A percentile compares a stretch with the other conserved stretches of the same genome.
Conservation (phyloP, 2,329 filamentous ascomycete species). For the Penicillium hordei region DNA sequence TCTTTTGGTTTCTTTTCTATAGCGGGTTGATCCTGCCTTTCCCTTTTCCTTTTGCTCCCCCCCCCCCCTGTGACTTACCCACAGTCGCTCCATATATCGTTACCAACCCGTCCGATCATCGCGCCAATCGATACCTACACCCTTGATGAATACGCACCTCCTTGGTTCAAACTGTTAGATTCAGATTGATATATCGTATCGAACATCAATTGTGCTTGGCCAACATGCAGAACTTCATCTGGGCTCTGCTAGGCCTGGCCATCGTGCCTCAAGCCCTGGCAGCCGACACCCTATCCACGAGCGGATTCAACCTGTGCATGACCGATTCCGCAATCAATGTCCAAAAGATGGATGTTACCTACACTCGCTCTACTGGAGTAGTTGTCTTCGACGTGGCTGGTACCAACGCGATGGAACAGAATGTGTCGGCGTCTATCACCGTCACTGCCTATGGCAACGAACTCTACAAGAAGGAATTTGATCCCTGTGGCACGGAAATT, state of each 20-base stretch:
- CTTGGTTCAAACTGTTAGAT: not conserved
- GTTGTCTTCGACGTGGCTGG: conserved; percentile 82
- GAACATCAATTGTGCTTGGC: not conserved
- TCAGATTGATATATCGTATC: conserved; percentile 2
- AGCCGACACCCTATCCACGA: conserved; percentile 72
- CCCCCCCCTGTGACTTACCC: not conserved
- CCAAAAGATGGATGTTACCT: conserved; percentile 72
- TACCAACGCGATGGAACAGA: conserved; percentile 69
- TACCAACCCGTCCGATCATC: conserved; percentile 12
- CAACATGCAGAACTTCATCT: conserved; percentile 30
- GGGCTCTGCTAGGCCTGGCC: conserved; percentile 30
- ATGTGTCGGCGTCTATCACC: conserved; percentile 73
- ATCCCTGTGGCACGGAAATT: conserved; percentile 72
- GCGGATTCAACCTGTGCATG: conserved; percentile 74
- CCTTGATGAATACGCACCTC: conserved; percentile 7
- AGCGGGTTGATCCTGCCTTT: conserved; percentile 26
- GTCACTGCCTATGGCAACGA: conserved; percentile 82
- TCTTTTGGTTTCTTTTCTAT: not conserved
- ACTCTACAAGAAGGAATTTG: conserved; percentile 76
- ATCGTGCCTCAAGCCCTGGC: conserved; percentile 53
- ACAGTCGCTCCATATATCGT: conserved; percentile 2
- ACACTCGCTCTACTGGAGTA: conserved; percentile 70
- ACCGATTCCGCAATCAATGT: conserved; percentile 62
- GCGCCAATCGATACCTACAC: conserved; percentile 3
- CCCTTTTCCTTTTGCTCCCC: not conserved